Evolutionary conservation across 495 filamentous ascomycete species (phyloP).

Genomic region (Monascus purpureus): DNA sequence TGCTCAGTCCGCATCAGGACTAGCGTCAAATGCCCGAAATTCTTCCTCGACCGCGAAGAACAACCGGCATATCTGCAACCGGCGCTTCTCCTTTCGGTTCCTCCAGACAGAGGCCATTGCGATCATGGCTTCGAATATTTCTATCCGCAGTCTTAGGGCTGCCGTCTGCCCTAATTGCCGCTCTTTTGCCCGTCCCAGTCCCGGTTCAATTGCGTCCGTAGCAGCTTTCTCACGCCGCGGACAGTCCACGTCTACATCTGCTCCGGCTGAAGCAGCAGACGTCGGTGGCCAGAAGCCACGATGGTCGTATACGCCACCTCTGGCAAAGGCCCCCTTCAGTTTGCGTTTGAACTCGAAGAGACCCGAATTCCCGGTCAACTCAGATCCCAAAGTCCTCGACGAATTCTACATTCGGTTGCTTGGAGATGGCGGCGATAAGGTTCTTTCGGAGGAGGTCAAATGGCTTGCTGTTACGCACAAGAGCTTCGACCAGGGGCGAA

Average conservation of each 20-base stretch:
- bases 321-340: slow-evolving; percentile 61
- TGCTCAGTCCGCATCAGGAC: slow-evolving; percentile 7
- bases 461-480: slow-evolving; percentile 98
- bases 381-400: slow-evolving; percentile 57
- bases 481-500: slow-evolving; percentile 89
- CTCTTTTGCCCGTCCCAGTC: slow-evolving; percentile 9
- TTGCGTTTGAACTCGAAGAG: slow-evolving; percentile 31
- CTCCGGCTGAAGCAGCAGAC: slow-evolving; percentile 8
- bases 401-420: slow-evolving; percentile 58
- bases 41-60: no score
- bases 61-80: no score
- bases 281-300: slow-evolving; percentile 42
- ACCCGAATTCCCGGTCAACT: slow-evolving; percentile 52
- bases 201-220: slow-evolving; percentile 6
- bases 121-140: slow-evolving; percentile 25
- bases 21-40: slow-evolving; percentile 14
- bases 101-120: slow-evolving; percentile 6
- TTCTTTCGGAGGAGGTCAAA: slow-evolving; percentile 82
- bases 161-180: slow-evolving; percentile 20
- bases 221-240: slow-evolving; percentile 6
- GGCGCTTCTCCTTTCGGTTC: neutral
- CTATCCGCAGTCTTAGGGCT: slow-evolving; percentile 21
- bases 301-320: slow-evolving; percentile 70
- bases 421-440: slow-evolving; percentile 49
- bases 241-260: slow-evolving; percentile 8